Percentiles rank a stretch among this genome's conserved stretches.
Evolutionary conservation across 2,329 filamentous ascomycete genomes (phyloP).

Genomic region (Sporothrix luriei): DNA sequence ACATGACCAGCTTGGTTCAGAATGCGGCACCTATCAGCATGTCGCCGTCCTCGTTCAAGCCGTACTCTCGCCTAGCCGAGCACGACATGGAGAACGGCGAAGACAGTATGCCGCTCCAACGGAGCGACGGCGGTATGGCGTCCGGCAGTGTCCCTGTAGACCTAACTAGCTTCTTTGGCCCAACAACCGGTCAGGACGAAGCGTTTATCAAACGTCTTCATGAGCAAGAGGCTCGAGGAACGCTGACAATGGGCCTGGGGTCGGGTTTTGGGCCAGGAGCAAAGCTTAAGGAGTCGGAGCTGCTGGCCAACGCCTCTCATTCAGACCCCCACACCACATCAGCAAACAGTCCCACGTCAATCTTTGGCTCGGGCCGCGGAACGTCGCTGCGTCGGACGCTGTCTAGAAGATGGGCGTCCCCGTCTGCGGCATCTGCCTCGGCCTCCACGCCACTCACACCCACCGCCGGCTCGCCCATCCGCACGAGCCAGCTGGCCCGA

Average conservation of each 20-base stretch:
- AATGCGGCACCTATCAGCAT: conserved; percentile 48
- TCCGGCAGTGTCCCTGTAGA: conserved; percentile 47
- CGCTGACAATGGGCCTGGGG: conserved; percentile 61
- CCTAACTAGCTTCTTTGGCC: conserved; percentile 51
- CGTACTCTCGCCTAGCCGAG: conserved; percentile 42
- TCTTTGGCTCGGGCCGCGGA: conserved; percentile 17
- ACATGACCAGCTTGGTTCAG: conserved; percentile 47
- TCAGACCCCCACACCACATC: neutral
- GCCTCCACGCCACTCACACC: conserved; percentile 9
- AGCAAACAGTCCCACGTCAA: conserved; percentile 9
- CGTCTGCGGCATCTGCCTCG: conserved; percentile 26
- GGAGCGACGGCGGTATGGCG: neutral
- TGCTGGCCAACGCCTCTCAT: conserved; percentile 46
- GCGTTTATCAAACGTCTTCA: conserved; percentile 52
- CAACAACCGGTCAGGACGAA: conserved; percentile 49
- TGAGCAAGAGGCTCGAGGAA: conserved; percentile 57
- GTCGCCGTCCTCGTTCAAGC: conserved; percentile 29
- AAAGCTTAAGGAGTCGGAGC: conserved; percentile 54
- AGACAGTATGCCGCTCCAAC: conserved; percentile 32
- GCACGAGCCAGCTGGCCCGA: conserved; percentile 29
- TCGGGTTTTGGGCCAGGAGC: conserved; percentile 54
- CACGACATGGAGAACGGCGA: conserved; percentile 41
- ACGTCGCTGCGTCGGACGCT: conserved; percentile 32
- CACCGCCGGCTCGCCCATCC: conserved; percentile 32
- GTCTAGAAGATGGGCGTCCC: conserved; percentile 29